These are phyloP conservation scores for Hypoxylon fragiforme DNA, from an alignment of 495 filamentous ascomycete genomes.

Conservation along the genomic window DNA sequence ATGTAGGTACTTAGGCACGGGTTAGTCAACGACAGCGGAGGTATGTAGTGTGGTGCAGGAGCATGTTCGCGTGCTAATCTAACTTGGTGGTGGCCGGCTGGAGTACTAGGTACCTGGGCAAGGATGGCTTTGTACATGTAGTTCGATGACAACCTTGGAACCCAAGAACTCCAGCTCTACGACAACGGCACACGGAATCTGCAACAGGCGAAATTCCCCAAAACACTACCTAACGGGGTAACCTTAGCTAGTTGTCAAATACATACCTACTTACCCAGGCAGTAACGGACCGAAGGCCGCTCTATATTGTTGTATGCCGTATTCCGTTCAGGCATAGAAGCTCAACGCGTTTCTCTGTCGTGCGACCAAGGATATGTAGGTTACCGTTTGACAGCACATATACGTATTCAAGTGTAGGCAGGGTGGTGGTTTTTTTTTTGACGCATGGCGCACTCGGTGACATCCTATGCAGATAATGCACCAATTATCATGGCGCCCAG, in stretches of 20 bases:
- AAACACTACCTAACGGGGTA: slow-evolving; percentile 13
- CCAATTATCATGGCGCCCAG: slow-evolving; percentile 6
- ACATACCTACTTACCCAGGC: too few relatives aligned
- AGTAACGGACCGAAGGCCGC: slow-evolving; percentile 7
- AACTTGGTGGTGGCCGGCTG: slow-evolving; percentile 15
- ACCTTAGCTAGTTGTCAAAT: slow-evolving; percentile 16
- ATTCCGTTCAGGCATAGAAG: slow-evolving; percentile 21
- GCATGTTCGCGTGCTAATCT: slow-evolving; percentile 4
- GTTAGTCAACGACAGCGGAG: slow-evolving; percentile 11
- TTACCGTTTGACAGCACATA: slow-evolving; percentile 25
- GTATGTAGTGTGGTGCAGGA: slow-evolving; percentile 21
- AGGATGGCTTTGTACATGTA: too few relatives aligned
- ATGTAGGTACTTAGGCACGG: slow-evolving; percentile 10
- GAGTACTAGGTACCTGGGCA: neutral
- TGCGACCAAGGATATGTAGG: slow-evolving; percentile 19
- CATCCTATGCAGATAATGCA: slow-evolving; percentile 11
- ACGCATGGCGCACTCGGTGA: slow-evolving; percentile 24
- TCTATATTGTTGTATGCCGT: slow-evolving; percentile 16
- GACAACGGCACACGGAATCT: slow-evolving; percentile 16
- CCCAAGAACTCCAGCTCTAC: too few relatives aligned
- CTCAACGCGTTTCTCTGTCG: slow-evolving; percentile 17
- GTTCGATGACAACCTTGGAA: too few relatives aligned
- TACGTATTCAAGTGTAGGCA: slow-evolving; percentile 1
- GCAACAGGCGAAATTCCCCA: slow-evolving; percentile 10
- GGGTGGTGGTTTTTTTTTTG: slow-evolving; percentile 11